Evolutionary conservation across 495 filamentous ascomycete genomes (phyloP).

Genomic region (Bathelium albidoporum): DNA sequence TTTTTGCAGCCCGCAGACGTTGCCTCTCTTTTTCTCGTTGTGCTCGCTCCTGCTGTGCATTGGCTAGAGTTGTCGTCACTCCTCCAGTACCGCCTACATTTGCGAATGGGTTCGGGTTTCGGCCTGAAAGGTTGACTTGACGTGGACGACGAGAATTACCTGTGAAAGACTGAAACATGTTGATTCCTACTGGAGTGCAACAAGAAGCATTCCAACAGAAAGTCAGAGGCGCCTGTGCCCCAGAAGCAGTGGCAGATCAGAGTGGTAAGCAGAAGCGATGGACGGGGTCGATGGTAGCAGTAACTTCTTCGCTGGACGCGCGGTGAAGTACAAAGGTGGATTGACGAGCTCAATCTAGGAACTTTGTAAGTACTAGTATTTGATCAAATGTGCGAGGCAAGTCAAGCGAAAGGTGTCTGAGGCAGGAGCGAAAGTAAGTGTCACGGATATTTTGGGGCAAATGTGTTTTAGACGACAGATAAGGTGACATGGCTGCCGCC

Average conservation of each 20-base stretch:
- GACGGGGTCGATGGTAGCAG: too few relatives aligned
- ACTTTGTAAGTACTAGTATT: too few relatives aligned
- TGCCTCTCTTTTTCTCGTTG: constrained; percentile 74
- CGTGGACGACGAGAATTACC: constrained; percentile 75
- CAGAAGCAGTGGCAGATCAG: not conserved
- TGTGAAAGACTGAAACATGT: constrained; percentile 86
- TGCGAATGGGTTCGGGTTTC: constrained; percentile 66
- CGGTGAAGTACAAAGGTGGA: too few relatives aligned
- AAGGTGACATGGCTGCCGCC: too few relatives aligned
- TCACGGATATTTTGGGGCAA: too few relatives aligned
- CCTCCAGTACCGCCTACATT: constrained; percentile 38
- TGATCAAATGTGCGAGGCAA: too few relatives aligned
- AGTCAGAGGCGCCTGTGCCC: not conserved
- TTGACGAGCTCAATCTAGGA: too few relatives aligned
- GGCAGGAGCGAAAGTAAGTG: too few relatives aligned
- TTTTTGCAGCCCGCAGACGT: constrained; percentile 59
- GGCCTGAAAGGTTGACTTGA: constrained; percentile 89
- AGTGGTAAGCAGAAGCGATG: not conserved
- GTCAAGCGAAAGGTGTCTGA: too few relatives aligned
- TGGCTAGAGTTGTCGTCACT: constrained; percentile 64
- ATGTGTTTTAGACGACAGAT: too few relatives aligned
- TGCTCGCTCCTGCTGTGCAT: constrained; percentile 74
- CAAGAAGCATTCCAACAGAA: not conserved
- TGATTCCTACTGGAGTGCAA: not conserved
- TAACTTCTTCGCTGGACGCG: too few relatives aligned